A percentile compares a stretch with the other conserved stretches of the same genome.
These are phyloP conservation scores for Vitellaria paradoxa DNA, from an alignment of 179 eudicot species.

Conservation along the genomic window DNA sequence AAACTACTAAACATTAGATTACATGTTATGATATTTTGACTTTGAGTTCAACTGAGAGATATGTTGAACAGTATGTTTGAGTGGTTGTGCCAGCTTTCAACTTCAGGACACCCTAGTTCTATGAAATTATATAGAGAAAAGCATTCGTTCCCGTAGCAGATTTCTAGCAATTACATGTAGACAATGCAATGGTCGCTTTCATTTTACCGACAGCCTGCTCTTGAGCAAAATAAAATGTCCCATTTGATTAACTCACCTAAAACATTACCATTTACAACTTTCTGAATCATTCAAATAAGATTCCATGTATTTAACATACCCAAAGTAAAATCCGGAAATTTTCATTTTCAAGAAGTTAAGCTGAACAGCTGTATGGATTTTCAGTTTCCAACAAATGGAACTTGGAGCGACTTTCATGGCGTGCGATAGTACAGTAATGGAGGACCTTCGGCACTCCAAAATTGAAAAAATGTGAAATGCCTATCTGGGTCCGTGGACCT, in stretches of 20 bases:
- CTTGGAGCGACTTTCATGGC: background rate
- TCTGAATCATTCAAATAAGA: background rate
- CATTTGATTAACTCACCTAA: background rate
- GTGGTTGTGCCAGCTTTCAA: background rate
- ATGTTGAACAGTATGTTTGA: background rate
- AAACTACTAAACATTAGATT: background rate
- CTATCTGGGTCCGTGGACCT: background rate
- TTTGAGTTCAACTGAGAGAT: background rate
- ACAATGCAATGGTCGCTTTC: background rate
- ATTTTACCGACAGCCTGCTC: background rate
- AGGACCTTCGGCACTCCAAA: background rate
- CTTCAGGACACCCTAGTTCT: background rate
- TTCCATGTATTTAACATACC: slow-evolving; percentile 3
- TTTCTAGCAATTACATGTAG: background rate
- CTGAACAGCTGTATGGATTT: slow-evolving; percentile 4
- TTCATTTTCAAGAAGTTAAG: background rate
- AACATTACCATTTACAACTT: background rate
- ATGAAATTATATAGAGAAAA: background rate
- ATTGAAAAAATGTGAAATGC: background rate
- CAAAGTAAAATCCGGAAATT: background rate
- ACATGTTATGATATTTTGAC: background rate
- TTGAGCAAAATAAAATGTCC: background rate
- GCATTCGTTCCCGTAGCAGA: background rate
- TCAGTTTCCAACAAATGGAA: background rate
- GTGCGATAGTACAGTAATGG: background rate